phyloP scores from a whole-genome alignment of 768 basidiomycete genomes.

The Naganishia vishniacii region DNA sequence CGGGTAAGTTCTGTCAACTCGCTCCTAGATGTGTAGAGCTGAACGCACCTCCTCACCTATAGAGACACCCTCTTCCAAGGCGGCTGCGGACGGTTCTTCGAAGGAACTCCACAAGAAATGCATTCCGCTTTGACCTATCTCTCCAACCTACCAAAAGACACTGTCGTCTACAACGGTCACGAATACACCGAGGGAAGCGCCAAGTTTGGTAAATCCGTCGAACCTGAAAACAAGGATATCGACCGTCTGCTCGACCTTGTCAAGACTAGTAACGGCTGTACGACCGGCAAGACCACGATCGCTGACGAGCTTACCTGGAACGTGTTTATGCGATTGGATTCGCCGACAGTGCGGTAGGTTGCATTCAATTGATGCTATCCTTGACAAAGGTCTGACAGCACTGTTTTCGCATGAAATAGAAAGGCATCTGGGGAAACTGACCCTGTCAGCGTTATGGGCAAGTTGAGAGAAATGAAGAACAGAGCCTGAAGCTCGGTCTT shows the following conservation, averaged over 20 bases:
- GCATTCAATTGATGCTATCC: background rate
- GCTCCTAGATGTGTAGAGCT: too few relatives aligned
- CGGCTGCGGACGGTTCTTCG: slow-evolving; percentile 92
- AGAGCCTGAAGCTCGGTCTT: slow-evolving; percentile 35
- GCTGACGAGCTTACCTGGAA: slow-evolving; percentile 93
- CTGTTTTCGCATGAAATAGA: slow-evolving; percentile 49
- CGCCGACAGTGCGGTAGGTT: slow-evolving; percentile 61
- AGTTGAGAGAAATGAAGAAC: slow-evolving; percentile 78
- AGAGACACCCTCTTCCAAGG: slow-evolving; percentile 75
- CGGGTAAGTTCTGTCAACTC: slow-evolving; percentile 53
- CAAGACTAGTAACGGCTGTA: slow-evolving; percentile 56
- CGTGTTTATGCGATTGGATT: slow-evolving; percentile 78
- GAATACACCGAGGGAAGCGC: slow-evolving; percentile 77
- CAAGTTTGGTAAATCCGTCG: slow-evolving; percentile 57
- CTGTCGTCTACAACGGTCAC: slow-evolving; percentile 80
- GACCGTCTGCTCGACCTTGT: slow-evolving; percentile 57
- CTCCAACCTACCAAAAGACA: slow-evolving; percentile 68
- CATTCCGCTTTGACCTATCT: slow-evolving; percentile 66
- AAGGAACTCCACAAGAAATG: slow-evolving; percentile 61
- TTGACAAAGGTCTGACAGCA: background rate
- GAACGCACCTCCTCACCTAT: background rate
- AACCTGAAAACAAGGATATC: slow-evolving; percentile 55
- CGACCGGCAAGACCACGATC: slow-evolving; percentile 79
- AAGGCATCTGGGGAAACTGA: slow-evolving; percentile 54
- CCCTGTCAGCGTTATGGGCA: slow-evolving; percentile 63